These are phyloP conservation scores for Monosporascus sp. DNA, from an alignment of 2,329 filamentous ascomycete species.

Conservation along the genomic window DNA sequence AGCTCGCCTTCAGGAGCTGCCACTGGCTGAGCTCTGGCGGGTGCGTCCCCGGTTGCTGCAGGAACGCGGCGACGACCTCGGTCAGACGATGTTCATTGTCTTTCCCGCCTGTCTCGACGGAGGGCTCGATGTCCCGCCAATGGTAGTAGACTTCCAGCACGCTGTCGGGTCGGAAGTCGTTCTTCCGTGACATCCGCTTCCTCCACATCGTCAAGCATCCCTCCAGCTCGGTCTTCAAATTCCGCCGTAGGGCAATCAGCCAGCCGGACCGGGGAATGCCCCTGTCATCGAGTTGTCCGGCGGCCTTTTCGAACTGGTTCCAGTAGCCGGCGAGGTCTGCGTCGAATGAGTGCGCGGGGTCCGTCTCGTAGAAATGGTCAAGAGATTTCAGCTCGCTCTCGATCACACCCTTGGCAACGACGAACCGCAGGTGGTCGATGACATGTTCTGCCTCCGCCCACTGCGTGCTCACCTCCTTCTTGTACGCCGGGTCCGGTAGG, in stretches of 20 bases:
- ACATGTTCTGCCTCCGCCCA: conserved; percentile 36
- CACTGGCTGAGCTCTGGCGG: conserved; percentile 29
- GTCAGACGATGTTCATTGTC: conserved; percentile 6
- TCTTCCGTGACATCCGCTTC: not conserved
- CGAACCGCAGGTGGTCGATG: conserved; percentile 53
- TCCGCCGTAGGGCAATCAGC: not conserved
- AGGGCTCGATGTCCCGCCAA: not conserved
- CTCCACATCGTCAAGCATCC: not conserved
- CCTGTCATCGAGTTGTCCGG: not conserved
- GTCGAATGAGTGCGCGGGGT: conserved; percentile 25
- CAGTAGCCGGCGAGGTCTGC: conserved; percentile 25
- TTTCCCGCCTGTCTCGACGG: conserved; percentile 1
- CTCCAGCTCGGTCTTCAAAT: not conserved
- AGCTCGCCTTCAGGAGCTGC: conserved; percentile 41
- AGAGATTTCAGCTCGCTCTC: conserved; percentile 26
- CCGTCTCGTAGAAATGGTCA: conserved; percentile 8
- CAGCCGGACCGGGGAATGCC: not conserved
- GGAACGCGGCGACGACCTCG: conserved; percentile 19
- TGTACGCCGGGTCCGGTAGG: conserved; percentile 26
- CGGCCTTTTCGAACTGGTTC: not conserved
- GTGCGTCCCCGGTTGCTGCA: conserved; percentile 17
- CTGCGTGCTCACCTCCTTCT: conserved; percentile 22
- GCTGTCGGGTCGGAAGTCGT: not conserved
- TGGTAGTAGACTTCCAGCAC: not conserved
- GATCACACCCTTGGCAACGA: conserved; percentile 36